These are phyloP conservation scores for Acaromyces ingoldii DNA, from an alignment of 1,284 basidiomycete genomes.

Conservation along the genomic window DNA sequence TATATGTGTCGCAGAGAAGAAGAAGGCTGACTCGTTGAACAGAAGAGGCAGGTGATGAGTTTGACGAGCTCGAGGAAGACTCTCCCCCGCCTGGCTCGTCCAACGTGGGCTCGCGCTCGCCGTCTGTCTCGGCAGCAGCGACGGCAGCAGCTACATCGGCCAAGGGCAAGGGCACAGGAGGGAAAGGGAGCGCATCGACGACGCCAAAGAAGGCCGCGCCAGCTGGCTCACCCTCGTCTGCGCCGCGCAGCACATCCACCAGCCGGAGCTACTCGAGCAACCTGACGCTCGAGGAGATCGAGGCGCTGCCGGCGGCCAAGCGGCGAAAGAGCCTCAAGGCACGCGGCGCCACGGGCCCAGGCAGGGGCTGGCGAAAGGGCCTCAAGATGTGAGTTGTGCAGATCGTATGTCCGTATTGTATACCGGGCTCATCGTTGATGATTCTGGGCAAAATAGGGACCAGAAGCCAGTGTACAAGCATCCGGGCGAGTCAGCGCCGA, in stretches of 20 bases:
- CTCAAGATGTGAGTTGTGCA: slow-evolving; percentile 42
- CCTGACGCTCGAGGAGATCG: slow-evolving; percentile 41
- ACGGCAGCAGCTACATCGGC: background rate
- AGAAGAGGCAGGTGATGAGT: slow-evolving; percentile 2
- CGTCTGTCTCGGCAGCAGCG: background rate
- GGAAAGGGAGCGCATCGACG: background rate
- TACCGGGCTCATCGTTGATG: background rate
- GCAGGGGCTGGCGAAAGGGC: slow-evolving; percentile 47
- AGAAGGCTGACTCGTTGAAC: too few species aligned
- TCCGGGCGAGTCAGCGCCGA: slow-evolving; percentile 10
- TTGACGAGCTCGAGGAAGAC: slow-evolving; percentile 6
- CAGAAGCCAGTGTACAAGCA: slow-evolving; percentile 46
- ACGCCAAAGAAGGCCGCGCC: too few species aligned
- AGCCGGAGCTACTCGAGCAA: background rate
- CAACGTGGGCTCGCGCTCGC: background rate
- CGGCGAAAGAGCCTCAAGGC: slow-evolving; percentile 43
- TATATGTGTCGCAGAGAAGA: too few species aligned
- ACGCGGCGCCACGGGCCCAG: slow-evolving; percentile 45
- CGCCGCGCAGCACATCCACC: background rate
- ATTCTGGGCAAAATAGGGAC: slow-evolving; percentile 12
- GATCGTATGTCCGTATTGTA: background rate
- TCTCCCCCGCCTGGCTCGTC: background rate
- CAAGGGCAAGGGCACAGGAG: background rate
- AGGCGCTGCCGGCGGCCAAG: slow-evolving; percentile 47
- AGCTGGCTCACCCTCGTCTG: too few species aligned